Evolutionary conservation across 768 basidiomycete species (phyloP), one percentile per base, ranked within the genome.

Genomic region (Dacryopinax spathularia): DNA sequence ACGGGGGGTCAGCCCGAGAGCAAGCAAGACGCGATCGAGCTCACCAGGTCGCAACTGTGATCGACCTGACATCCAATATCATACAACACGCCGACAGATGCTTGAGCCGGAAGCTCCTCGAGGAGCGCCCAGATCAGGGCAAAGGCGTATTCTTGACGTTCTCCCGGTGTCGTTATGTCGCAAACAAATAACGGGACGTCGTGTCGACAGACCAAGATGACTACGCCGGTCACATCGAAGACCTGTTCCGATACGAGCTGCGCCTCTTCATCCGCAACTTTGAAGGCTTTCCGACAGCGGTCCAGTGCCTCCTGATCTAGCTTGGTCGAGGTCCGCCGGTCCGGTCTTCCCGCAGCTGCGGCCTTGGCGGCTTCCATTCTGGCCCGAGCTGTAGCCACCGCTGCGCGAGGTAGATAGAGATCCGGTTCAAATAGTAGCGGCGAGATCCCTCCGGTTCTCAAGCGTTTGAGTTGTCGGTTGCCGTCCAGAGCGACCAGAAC

Each of bases 111-210:
- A 1, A 79, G 60, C 0, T 71, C 60, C 0, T 61, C 62, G 43
- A 70, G 72, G 1, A 78, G 63, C 27, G 72, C 65, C 33, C 73
- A 63, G 3, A 79, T 65, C 0, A 78, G 68, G 0, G 75, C 68
- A 2, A 79, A 66, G 20, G 72, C 69, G 64, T 74, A 78, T 22
- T 77, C 72, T 60, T 78, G 75, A 63, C 76, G 67, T 63, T 78
- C 73, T 2, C 77, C 74, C 13, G 75, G 70, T 0, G 75, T 69
- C 63, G 75, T 72, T 16, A 80, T 77, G 60, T 80, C 77, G 20
- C 74, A 73, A 1, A 77, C 63, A 27, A 75, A 74, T 0, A 78
- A 61, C 0, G 67, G 66, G n/a, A 18, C 12, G 61, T 70, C 69
- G 33, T 70, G 69, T 13, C 41, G 36, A 16, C 69, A 70, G 25